These are phyloP conservation scores for Amphicarpaea edgeworthii DNA, from an alignment of 306 rosid species.

Conservation along the genomic window DNA sequence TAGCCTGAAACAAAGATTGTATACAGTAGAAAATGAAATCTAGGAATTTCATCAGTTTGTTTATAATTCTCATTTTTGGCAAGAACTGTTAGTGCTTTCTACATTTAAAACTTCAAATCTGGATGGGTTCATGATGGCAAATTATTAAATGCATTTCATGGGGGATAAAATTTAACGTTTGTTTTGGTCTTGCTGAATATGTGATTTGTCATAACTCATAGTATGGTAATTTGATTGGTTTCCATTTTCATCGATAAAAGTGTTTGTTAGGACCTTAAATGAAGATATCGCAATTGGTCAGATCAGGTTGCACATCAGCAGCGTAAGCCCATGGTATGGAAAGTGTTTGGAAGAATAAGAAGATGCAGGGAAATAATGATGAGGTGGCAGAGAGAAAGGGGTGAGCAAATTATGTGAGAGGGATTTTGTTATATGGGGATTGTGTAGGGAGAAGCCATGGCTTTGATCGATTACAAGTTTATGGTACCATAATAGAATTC, in stretches of 20 bases:
- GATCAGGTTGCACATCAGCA: background rate
- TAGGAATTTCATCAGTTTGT: slow-evolving; percentile 21
- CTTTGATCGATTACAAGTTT: too few relatives aligned
- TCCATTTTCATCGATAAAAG: slow-evolving; percentile 5
- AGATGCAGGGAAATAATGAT: background rate
- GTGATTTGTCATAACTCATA: background rate
- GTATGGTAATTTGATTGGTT: background rate
- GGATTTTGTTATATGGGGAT: background rate
- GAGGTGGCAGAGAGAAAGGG: background rate
- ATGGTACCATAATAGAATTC: too few relatives aligned
- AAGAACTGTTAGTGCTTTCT: slow-evolving; percentile 14
- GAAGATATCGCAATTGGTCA: background rate
- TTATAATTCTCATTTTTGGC: slow-evolving; percentile 7
- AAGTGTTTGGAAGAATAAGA: background rate
- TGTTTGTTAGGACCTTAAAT: slow-evolving; percentile 1
- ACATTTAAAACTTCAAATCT: background rate
- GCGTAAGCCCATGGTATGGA: background rate
- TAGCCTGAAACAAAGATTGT: slow-evolving; percentile 4
- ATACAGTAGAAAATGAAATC: slow-evolving; percentile 15
- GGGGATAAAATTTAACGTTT: background rate
- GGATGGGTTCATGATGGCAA: background rate
- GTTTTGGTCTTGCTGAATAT: slow-evolving; percentile 1
- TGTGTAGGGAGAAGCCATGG: background rate
- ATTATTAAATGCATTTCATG: background rate
- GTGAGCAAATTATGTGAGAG: background rate